Percentiles rank a stretch among this genome's conserved stretches.
phyloP scores from a whole-genome alignment of 2,329 filamentous ascomycete species.

The Nigrospora oryzae region DNA sequence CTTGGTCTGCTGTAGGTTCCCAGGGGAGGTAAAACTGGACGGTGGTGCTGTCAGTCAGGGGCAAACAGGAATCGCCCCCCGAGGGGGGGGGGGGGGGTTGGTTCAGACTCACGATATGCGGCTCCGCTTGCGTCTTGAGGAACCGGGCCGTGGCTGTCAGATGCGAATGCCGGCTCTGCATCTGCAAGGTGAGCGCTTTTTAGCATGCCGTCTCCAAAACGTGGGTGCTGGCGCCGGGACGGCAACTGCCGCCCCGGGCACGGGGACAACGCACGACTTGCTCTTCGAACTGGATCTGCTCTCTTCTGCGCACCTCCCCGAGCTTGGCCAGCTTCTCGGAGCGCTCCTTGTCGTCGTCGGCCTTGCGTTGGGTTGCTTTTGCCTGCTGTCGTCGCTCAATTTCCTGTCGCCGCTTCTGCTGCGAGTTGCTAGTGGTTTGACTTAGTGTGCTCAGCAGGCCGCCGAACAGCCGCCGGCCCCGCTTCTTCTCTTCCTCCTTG shows the following conservation, averaged over 20 bases:
- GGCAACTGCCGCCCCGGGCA: too few species aligned
- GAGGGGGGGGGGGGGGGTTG: too few species aligned
- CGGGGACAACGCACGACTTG: constrained; percentile 52
- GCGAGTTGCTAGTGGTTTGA: constrained; percentile 55
- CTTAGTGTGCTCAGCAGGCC: constrained; percentile 71
- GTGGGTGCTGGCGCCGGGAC: neutral
- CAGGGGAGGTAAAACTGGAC: constrained; percentile 77
- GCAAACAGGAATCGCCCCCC: neutral
- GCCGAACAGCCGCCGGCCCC: constrained; percentile 79
- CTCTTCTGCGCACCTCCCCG: constrained; percentile 49
- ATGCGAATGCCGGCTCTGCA: constrained; percentile 66
- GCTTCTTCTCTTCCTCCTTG: constrained; percentile 70
- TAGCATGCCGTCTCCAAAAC: too few species aligned
- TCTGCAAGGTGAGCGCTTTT: constrained; percentile 34
- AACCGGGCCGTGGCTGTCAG: constrained; percentile 64
- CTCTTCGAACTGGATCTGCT: constrained; percentile 70
- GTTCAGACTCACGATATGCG: constrained; percentile 60
- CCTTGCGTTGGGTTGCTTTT: constrained; percentile 63
- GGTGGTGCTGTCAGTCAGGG: constrained; percentile 2
- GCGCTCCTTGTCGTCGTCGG: constrained; percentile 60
- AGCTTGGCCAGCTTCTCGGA: constrained; percentile 58
- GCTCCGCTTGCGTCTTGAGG: constrained; percentile 62
- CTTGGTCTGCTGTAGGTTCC: constrained; percentile 61
- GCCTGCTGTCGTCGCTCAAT: constrained; percentile 77
- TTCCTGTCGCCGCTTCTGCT: constrained; percentile 64